These are phyloP conservation scores for Biancaea sappan DNA, from an alignment of 306 rosid genomes.

Conservation along the genomic window DNA sequence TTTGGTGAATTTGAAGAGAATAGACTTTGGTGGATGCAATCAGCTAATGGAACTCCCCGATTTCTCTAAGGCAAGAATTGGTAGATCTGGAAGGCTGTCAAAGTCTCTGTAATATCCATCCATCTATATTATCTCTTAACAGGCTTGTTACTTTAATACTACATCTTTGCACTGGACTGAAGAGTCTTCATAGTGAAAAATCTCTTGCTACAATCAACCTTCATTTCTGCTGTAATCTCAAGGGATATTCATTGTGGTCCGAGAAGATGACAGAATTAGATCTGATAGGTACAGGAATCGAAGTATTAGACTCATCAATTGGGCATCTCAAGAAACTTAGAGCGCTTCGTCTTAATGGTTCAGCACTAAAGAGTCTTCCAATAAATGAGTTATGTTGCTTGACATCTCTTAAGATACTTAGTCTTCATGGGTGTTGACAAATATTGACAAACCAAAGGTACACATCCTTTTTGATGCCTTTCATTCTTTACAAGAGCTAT, in stretches of 20 bases:
- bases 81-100: not conserved
- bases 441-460: too few relatives aligned
- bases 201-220: not conserved
- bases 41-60: conserved; percentile 15
- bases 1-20: too few relatives aligned
- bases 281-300: conserved; percentile 1
- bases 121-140: not conserved
- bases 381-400: not conserved
- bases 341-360: too few relatives aligned
- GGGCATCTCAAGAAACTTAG: too few relatives aligned
- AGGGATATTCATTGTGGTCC: not conserved
- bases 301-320: too few relatives aligned
- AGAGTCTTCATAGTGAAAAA: not conserved
- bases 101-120: not conserved
- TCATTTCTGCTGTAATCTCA: not conserved
- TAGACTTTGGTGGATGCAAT: too few relatives aligned
- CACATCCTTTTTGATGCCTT: too few relatives aligned
- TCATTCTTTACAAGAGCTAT: too few relatives aligned
- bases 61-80: not conserved
- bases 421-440: too few relatives aligned
- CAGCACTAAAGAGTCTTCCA: conserved; percentile 18
- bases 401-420: not conserved
- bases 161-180: not conserved
- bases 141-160: not conserved
- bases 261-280: not conserved